Conservation (phyloP, 2,329 filamentous ascomycete species). For the Sarocladium kiliense region DNA sequence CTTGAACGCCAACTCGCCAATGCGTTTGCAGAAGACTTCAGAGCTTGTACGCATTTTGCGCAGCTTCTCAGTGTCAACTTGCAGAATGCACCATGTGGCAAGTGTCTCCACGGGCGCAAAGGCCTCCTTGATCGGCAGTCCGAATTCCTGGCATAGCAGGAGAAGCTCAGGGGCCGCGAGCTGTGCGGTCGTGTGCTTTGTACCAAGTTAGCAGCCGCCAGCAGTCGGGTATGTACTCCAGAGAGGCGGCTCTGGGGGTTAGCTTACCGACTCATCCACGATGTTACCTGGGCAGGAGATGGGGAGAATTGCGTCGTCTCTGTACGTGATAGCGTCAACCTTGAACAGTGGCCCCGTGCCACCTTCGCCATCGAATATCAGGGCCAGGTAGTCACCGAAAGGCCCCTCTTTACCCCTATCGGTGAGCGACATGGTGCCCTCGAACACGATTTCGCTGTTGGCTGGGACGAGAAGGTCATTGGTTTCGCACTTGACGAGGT, state of each 20-base stretch:
- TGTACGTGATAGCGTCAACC: constrained; percentile 42
- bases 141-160: constrained; percentile 26
- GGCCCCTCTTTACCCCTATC: constrained; percentile 41
- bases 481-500: constrained; percentile 47
- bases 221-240: background rate
- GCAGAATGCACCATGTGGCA: constrained; percentile 44
- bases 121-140: constrained; percentile 37
- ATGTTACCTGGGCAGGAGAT: constrained; percentile 39
- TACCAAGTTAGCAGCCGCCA: background rate
- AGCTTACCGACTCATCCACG: constrained; percentile 35
- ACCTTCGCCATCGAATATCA: constrained; percentile 32
- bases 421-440: constrained; percentile 39
- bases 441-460: constrained; percentile 44
- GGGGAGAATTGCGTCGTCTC: constrained; percentile 41
- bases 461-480: constrained; percentile 44
- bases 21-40: constrained; percentile 28
- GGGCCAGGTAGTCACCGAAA: constrained; percentile 33
- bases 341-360: constrained; percentile 33
- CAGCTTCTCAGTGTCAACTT: constrained; percentile 52
- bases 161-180: constrained; percentile 38
- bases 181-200: constrained; percentile 32
- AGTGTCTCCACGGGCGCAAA: constrained; percentile 40
- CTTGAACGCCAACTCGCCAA: constrained; percentile 38
- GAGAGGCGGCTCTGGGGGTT: background rate
- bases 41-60: constrained; percentile 47